These are phyloP conservation scores for Scedosporium aurantiacum DNA, from an alignment of 2,329 filamentous ascomycete genomes.

Conservation along the genomic window DNA sequence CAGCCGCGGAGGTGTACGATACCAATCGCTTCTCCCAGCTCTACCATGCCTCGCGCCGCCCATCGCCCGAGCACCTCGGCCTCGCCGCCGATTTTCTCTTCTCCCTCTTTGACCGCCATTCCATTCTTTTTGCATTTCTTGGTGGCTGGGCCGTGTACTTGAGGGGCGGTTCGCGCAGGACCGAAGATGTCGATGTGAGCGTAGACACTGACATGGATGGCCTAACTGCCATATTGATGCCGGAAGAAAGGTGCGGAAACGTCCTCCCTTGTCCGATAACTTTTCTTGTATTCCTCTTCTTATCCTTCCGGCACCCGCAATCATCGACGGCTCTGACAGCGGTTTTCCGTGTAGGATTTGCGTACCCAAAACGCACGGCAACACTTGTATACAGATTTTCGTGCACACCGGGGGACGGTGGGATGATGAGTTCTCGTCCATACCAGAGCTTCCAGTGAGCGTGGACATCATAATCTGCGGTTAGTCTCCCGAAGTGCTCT, in stretches of 20 bases:
- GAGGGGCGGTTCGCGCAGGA: constrained; percentile 3
- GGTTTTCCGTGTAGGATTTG: constrained; percentile 1
- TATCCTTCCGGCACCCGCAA: background rate
- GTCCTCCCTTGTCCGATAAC: background rate
- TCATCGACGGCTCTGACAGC: background rate
- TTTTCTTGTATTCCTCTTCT: background rate
- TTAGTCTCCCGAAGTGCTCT: background rate
- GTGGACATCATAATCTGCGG: constrained; percentile 7
- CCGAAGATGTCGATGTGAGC: constrained; percentile 6
- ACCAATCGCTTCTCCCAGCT: constrained; percentile 5
- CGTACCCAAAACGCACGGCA: constrained; percentile 4
- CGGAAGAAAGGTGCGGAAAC: constrained; percentile 4
- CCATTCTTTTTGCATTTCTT: constrained; percentile 6
- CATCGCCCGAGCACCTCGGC: constrained; percentile 5
- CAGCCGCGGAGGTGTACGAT: constrained; percentile 6
- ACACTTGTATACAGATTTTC: constrained; percentile 6
- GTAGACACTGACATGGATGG: constrained; percentile 3
- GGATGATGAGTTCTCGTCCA: constrained; percentile 1
- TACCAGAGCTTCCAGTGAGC: constrained; percentile 4
- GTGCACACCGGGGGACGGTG: constrained; percentile 5
- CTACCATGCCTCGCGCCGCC: constrained; percentile 6
- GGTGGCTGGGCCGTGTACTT: constrained; percentile 8
- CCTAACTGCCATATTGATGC: background rate
- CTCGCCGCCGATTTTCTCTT: constrained; percentile 5
- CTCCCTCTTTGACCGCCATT: constrained; percentile 3